phyloP scores from a whole-genome alignment of 768 basidiomycete species.

The Xanthoconium purpureum region DNA sequence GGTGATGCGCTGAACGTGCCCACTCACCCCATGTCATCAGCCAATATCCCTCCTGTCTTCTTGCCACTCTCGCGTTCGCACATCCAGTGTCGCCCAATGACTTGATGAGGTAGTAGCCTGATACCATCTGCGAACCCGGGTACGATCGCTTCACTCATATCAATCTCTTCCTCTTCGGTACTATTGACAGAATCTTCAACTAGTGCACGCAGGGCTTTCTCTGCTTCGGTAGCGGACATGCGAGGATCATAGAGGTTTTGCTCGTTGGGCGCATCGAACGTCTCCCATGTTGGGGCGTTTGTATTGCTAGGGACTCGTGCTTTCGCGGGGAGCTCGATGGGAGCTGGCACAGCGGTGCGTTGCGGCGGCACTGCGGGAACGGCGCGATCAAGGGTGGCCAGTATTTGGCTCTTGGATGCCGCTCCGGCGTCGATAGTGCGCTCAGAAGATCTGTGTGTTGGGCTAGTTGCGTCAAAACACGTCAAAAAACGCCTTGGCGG shows the following conservation, averaged over 20 bases:
- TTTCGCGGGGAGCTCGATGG: conserved; percentile 28
- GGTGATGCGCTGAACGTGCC: not conserved
- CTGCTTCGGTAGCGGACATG: conserved; percentile 57
- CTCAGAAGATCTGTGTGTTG: conserved; percentile 1
- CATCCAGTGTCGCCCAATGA: conserved; percentile 88
- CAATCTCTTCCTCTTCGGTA: conserved; percentile 47
- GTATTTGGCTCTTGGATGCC: conserved; percentile 14
- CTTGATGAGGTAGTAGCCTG: conserved; percentile 79
- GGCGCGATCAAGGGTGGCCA: conserved; percentile 27
- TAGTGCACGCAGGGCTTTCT: conserved; percentile 74
- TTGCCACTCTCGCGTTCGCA: conserved; percentile 74
- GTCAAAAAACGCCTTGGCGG: not conserved
- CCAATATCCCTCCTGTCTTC: conserved; percentile 82
- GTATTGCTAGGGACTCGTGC: conserved; percentile 15
- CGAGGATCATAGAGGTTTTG: conserved; percentile 27
- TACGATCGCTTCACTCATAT: conserved; percentile 67
- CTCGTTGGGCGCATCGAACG: conserved; percentile 30
- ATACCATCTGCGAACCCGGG: conserved; percentile 74
- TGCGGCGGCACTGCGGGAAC: conserved; percentile 9
- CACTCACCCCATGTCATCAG: conserved; percentile 84
- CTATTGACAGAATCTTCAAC: conserved; percentile 61
- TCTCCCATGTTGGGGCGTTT: conserved; percentile 25
- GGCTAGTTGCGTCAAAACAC: conserved; percentile 8
- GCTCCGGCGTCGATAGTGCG: not conserved
- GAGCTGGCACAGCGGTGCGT: conserved; percentile 30